Evolutionary conservation across 2,329 filamentous ascomycete species (phyloP).

Genomic region (Pyrenochaeta sp.): DNA sequence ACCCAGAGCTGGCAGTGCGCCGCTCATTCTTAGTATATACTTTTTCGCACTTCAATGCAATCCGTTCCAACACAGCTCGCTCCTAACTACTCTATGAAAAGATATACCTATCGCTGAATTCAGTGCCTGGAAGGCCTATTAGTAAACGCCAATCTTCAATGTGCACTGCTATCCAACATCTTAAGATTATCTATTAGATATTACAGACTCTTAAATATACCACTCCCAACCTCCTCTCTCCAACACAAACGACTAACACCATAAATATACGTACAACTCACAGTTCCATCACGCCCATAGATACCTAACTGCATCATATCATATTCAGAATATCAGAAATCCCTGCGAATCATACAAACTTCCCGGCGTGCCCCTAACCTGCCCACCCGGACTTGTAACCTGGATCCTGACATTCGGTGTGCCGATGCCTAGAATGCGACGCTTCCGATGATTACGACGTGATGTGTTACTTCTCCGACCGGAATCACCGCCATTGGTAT

Average conservation of each 20-base stretch:
- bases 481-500: background rate
- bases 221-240: background rate
- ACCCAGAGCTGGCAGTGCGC: slow-evolving; percentile 22
- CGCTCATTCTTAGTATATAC: slow-evolving; percentile 12
- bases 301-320: background rate
- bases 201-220: background rate
- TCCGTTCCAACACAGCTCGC: background rate
- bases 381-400: slow-evolving; percentile 19
- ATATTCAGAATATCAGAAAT: slow-evolving; percentile 30
- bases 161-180: background rate
- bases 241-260: background rate
- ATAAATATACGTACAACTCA: background rate
- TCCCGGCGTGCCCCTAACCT: slow-evolving; percentile 30
- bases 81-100: background rate
- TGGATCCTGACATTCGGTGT: slow-evolving; percentile 40
- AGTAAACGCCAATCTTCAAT: too few species aligned
- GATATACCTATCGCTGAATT: background rate
- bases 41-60: background rate
- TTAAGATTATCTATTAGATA: background rate
- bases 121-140: background rate
- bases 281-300: background rate
- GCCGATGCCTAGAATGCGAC: slow-evolving; percentile 24
- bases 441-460: slow-evolving; percentile 23
- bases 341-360: slow-evolving; percentile 48
- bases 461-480: background rate